Base-by-base conservation (phyloP, 106 monocot genomes). In the Amphibolis antarctica region DNA sequence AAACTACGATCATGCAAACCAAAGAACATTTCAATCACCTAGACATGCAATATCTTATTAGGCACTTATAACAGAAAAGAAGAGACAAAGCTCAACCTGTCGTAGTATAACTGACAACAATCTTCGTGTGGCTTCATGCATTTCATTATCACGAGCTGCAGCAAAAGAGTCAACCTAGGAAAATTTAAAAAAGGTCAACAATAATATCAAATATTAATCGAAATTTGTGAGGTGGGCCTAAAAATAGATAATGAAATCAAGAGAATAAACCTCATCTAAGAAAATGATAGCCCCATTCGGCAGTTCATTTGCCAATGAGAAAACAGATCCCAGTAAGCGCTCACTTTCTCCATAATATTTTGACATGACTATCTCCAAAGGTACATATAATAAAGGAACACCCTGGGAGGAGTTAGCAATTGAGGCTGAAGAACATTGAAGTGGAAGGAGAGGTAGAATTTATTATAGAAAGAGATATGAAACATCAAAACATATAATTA, bases 271-370 rank as follows among this genome's bases (percentile, higher is more conserved):
- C 90, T 98, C 96, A 56, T 98, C 96, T 25, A 98, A 60, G 19
- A 98, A 98, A 54, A 98, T 75, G 65, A 98, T 86, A 12, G 90
- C 90, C 55, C 96, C 96, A 79, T 78, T 54, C 47, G 96, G 80
- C 19, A 98, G 66, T 29, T 98, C 90, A 77, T 98, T 86, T 42
- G 96, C 96, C 69, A 90, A 82, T 57, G 84, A 80, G 67, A 98
- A 98, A 18, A 98, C 96, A 70, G 77, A 78, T 24, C 90, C 90
- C 17, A 98, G 55, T n/a, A 90, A 62, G 3, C 84, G 71, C 55
- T 98, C 96, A 67, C 96, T 98, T 82, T 98, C 86, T 65, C 96
- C 96, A 77, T 98, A 98, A 76, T 84, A 98, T 65, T 98, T 98
- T 55, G 96, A 98, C 84, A 98, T 79, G 28, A 98, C 84, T 51